Evolutionary conservation across 1,284 basidiomycete genomes (phyloP).

Genomic region (Laetiporus sulphureus): DNA sequence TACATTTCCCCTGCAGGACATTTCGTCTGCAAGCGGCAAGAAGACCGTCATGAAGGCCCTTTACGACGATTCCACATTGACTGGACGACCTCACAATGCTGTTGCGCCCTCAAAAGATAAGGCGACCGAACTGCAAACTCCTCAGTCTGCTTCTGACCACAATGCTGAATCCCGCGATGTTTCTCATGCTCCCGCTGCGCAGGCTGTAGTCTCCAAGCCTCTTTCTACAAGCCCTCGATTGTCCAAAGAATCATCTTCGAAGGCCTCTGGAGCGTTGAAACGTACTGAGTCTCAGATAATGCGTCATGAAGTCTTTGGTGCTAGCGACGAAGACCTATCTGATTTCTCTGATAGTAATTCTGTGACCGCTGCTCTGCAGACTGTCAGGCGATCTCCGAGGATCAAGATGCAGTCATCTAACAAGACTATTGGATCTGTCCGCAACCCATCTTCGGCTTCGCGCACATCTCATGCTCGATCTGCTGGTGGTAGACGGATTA

Average conservation of each 20-base stretch:
- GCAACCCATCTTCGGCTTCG: background rate
- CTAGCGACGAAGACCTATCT: slow-evolving; percentile 27
- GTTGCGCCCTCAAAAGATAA: too few relatives aligned
- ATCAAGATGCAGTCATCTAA: background rate
- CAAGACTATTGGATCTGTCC: background rate
- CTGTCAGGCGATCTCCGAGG: background rate
- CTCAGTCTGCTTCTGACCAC: background rate
- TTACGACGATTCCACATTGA: too few relatives aligned
- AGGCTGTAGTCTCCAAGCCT: background rate
- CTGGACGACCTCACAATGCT: too few relatives aligned
- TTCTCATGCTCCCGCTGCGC: background rate
- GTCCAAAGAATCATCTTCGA: background rate
- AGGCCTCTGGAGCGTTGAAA: slow-evolving; percentile 2
- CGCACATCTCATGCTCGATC: background rate
- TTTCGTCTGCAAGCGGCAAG: too few relatives aligned
- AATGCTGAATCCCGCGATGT: background rate
- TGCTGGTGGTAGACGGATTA: background rate
- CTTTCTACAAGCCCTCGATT: background rate
- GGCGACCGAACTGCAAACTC: too few relatives aligned
- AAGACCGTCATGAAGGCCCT: too few relatives aligned
- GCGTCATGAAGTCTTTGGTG: slow-evolving; percentile 22
- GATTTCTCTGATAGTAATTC: slow-evolving; percentile 22
- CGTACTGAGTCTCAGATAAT: slow-evolving; percentile 17
- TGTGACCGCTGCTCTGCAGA: background rate
- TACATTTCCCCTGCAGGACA: too few relatives aligned